A percentile compares a stretch with the other conserved stretches of the same genome.
These are phyloP conservation scores for Neurospora sp. DNA, from an alignment of 495 filamentous ascomycete genomes.

Conservation along the genomic window DNA sequence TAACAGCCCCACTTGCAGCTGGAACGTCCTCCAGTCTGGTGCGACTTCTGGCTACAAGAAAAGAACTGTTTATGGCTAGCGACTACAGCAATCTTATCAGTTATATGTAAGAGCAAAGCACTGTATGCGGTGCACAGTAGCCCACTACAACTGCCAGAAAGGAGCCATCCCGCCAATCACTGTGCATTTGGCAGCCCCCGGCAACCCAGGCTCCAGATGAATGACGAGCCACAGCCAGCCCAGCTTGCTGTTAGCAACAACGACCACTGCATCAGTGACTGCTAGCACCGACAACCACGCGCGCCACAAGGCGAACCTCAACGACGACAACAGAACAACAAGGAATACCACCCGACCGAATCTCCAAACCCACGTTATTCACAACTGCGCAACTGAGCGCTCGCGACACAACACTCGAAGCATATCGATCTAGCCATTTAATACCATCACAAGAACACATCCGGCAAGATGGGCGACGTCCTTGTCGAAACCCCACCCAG, in stretches of 20 bases:
- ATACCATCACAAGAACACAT: neutral
- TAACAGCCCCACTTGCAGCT: neutral
- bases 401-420: neutral
- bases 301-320: slow-evolving; percentile 21
- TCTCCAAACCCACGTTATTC: slow-evolving; percentile 1
- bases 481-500: slow-evolving; percentile 70
- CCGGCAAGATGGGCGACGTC: slow-evolving; percentile 65
- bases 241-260: slow-evolving; percentile 9
- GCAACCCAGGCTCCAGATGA: slow-evolving; percentile 15
- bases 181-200: neutral
- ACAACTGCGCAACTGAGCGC: neutral
- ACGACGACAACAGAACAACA: slow-evolving; percentile 5
- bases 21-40: neutral
- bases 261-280: neutral
- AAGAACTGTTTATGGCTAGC: neutral
- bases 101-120: neutral
- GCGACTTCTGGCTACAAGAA: neutral
- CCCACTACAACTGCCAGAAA: too few species aligned
- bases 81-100: too few species aligned
- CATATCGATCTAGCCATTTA: neutral
- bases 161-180: neutral
- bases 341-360: slow-evolving; percentile 15
- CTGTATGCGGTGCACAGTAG: neutral
- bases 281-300: slow-evolving; percentile 6
- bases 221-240: slow-evolving; percentile 15